Conservation (phyloP, 495 filamentous ascomycete species). For the Durotheca rogersii region DNA sequence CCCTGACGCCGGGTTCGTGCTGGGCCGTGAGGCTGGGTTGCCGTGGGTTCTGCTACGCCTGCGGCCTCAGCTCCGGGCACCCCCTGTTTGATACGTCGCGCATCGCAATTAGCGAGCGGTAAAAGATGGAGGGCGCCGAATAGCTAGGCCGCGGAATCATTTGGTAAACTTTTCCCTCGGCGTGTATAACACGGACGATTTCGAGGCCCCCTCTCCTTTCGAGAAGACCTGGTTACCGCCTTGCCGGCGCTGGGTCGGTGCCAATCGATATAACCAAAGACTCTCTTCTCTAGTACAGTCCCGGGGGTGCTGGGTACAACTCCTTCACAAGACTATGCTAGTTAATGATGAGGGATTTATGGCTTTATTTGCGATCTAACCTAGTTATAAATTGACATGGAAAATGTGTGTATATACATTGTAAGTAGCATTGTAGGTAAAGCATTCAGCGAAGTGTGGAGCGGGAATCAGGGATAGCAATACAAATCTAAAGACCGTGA, state of each 20-base stretch:
- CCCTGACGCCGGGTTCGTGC: conserved; percentile 19
- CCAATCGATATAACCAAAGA: too few relatives aligned
- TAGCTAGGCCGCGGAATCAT: conserved; percentile 3
- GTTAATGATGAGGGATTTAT: too few relatives aligned
- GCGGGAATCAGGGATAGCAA: not conserved
- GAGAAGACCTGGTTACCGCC: not conserved
- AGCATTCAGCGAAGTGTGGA: too few relatives aligned
- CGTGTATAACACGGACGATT: too few relatives aligned
- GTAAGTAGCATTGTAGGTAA: too few relatives aligned
- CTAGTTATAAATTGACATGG: too few relatives aligned
- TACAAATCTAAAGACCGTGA: not conserved
- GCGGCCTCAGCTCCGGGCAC: conserved; percentile 23
- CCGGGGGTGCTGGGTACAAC: too few relatives aligned
- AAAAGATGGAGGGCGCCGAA: not conserved
- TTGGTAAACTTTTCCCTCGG: not conserved
- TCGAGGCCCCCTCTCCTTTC: too few relatives aligned
- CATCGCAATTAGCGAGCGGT: not conserved
- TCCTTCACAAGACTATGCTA: too few relatives aligned
- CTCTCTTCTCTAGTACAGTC: too few relatives aligned
- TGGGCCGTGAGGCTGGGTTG: conserved; percentile 26
- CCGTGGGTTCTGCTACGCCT: conserved; percentile 21
- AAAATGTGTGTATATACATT: too few relatives aligned
- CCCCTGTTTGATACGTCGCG: conserved; percentile 30
- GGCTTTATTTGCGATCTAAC: too few relatives aligned
- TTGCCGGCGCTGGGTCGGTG: not conserved